phyloP scores from a whole-genome alignment of 2,329 filamentous ascomycete species.

The Paecilomyces sp. region DNA sequence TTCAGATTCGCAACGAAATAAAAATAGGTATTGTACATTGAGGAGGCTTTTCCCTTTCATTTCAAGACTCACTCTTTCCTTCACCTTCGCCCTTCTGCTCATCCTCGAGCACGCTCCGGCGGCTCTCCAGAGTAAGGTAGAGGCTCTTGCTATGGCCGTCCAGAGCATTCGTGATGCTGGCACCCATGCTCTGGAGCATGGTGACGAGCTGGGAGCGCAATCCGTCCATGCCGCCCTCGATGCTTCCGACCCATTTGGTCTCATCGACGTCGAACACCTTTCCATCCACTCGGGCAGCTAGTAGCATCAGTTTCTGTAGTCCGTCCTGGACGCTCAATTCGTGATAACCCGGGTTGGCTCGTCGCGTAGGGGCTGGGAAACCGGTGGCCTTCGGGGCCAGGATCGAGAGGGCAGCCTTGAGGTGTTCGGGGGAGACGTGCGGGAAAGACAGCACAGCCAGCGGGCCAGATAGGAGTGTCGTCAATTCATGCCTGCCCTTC shows the following conservation, averaged over 20 bases:
- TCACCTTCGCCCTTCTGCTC: constrained; percentile 40
- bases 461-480: constrained; percentile 73
- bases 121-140: constrained; percentile 80
- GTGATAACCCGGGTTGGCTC: constrained; percentile 71
- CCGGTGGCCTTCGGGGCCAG: constrained; percentile 63
- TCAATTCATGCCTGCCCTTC: constrained; percentile 54
- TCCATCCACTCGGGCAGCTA: constrained; percentile 82
- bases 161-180: constrained; percentile 68
- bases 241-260: constrained; percentile 63
- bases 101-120: constrained; percentile 74
- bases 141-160: constrained; percentile 74
- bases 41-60: constrained; percentile 9
- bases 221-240: constrained; percentile 73
- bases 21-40: constrained; percentile 31
- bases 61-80: constrained; percentile 26
- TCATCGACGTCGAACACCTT: constrained; percentile 73
- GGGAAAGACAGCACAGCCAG: constrained; percentile 76
- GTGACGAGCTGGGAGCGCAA: constrained; percentile 73
- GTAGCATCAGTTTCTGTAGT: constrained; percentile 75
- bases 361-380: constrained; percentile 73
- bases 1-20: constrained; percentile 13
- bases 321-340: constrained; percentile 72
- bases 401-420: constrained; percentile 73
- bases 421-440: constrained; percentile 70
- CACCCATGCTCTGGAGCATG: constrained; percentile 72